Conservation (phyloP, 805 yeast genomes). For the Yarrowia phangngaensis region DNA sequence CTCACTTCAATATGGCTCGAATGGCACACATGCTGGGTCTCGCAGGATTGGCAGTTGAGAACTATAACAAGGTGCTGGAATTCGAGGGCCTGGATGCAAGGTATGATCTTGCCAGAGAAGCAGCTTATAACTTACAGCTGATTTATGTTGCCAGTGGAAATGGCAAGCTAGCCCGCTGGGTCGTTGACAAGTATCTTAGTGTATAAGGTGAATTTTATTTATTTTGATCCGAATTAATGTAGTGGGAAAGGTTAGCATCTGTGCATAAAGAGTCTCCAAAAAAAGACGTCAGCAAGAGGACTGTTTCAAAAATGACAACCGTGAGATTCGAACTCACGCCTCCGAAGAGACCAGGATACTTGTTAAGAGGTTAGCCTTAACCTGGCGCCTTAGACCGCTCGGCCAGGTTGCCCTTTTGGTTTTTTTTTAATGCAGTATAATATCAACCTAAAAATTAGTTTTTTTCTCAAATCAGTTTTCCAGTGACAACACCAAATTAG, state of each 20-base stretch:
- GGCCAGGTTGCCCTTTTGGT: slow-evolving; percentile 27
- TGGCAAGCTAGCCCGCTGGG: slow-evolving; percentile 53
- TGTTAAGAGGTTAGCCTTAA: slow-evolving; percentile 26
- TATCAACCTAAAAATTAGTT: too few relatives aligned
- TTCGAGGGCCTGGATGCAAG: slow-evolving; percentile 44
- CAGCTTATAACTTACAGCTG: slow-evolving; percentile 78
- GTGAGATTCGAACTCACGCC: slow-evolving; percentile 27
- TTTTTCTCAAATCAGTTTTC: too few relatives aligned
- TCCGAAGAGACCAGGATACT: slow-evolving; percentile 27
- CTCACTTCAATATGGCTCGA: slow-evolving; percentile 77
- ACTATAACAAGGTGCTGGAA: slow-evolving; percentile 64
- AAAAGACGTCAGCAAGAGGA: too few relatives aligned
- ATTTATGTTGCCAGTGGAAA: slow-evolving; percentile 78
- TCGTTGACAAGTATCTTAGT: slow-evolving; percentile 64
- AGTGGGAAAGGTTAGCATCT: too few relatives aligned
- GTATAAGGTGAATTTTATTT: slow-evolving; percentile 33
- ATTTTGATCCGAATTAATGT: too few relatives aligned
- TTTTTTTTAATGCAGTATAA: too few relatives aligned
- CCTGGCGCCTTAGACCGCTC: slow-evolving; percentile 28
- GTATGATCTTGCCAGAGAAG: slow-evolving; percentile 64
- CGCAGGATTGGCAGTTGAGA: slow-evolving; percentile 63
- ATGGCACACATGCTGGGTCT: slow-evolving; percentile 81
- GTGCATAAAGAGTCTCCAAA: too few relatives aligned
- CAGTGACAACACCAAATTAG: too few relatives aligned
- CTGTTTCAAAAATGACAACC: slow-evolving; percentile 21